A percentile compares a stretch with the other conserved stretches of the same genome.
Evolutionary conservation across 805 yeast genomes (phyloP).

Genomic region (Hanseniaspora guilliermondii): DNA sequence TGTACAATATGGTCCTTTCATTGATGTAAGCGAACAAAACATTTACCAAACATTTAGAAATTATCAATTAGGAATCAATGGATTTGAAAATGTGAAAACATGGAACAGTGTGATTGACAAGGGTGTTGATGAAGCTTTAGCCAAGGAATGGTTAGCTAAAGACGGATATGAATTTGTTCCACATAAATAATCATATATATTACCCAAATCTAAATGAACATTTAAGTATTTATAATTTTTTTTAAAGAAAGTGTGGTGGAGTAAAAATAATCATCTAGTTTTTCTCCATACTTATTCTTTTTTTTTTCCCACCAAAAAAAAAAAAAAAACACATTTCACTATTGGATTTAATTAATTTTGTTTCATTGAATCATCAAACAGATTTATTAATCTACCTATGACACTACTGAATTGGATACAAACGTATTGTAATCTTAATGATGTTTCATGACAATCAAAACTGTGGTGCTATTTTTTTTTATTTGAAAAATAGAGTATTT

Average conservation of each 20-base stretch:
- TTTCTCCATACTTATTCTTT: background rate
- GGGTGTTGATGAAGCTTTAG: conserved; percentile 28
- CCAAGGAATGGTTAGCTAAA: conserved; percentile 14
- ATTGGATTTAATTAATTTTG: background rate
- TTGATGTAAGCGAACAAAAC: conserved; percentile 54
- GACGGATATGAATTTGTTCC: conserved; percentile 5
- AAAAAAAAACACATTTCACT: background rate
- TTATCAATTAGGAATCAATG: conserved; percentile 56
- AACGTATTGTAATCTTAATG: too few relatives aligned
- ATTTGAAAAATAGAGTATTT: too few relatives aligned
- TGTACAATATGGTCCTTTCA: conserved; percentile 87
- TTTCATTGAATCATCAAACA: too few relatives aligned
- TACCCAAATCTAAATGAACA: background rate
- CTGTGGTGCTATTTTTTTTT: background rate
- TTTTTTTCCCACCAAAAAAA: background rate
- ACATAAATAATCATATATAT: background rate
- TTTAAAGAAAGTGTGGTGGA: conserved; percentile 5
- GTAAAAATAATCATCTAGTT: background rate
- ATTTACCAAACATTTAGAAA: conserved; percentile 60
- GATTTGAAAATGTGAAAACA: conserved; percentile 52
- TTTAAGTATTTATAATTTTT: too few relatives aligned
- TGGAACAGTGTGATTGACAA: conserved; percentile 39
- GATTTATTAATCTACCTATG: too few relatives aligned
- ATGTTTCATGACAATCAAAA: background rate
- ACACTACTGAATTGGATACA: too few relatives aligned